Percentiles rank a stretch among this genome's conserved stretches.
phyloP scores from a whole-genome alignment of 495 filamentous ascomycete species.

The Penicillium goetzii region DNA sequence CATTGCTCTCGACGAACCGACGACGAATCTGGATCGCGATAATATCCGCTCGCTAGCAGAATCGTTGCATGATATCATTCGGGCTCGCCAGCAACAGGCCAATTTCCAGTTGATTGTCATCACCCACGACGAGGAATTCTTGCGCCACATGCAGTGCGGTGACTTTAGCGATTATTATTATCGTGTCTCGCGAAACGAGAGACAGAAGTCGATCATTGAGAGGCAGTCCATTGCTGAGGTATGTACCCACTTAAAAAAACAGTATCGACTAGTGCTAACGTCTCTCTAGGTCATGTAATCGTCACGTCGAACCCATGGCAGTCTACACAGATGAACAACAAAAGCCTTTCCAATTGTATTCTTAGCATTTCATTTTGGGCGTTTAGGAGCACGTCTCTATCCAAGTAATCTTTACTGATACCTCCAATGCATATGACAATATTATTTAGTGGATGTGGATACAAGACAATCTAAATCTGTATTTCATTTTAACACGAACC shows the following conservation, averaged over 20 bases:
- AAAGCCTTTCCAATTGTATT: neutral
- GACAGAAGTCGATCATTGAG: constrained; percentile 85
- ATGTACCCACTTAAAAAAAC: constrained; percentile 13
- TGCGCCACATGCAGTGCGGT: constrained; percentile 89
- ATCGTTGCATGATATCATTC: constrained; percentile 86
- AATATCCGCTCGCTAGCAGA: constrained; percentile 89
- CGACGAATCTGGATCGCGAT: constrained; percentile 93
- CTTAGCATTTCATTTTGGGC: constrained; percentile 7
- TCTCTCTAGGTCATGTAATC: constrained; percentile 28
- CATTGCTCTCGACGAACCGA: constrained; percentile 97
- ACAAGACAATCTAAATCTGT: neutral
- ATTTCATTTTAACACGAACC: neutral
- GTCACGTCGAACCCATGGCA: neutral
- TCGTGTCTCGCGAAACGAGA: constrained; percentile 78
- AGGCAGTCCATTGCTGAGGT: constrained; percentile 68
- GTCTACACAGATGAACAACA: neutral
- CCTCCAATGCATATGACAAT: neutral
- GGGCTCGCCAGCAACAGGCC: constrained; percentile 75
- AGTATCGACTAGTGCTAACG: constrained; percentile 14
- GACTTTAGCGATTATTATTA: constrained; percentile 94
- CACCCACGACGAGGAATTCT: constrained; percentile 97
- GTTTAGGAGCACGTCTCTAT: neutral
- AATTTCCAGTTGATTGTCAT: constrained; percentile 99
- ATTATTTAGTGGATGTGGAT: neutral
- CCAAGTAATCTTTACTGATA: constrained; percentile 2